Conservation (phyloP, 345 rosid species). For the Garcia nutans region DNA sequence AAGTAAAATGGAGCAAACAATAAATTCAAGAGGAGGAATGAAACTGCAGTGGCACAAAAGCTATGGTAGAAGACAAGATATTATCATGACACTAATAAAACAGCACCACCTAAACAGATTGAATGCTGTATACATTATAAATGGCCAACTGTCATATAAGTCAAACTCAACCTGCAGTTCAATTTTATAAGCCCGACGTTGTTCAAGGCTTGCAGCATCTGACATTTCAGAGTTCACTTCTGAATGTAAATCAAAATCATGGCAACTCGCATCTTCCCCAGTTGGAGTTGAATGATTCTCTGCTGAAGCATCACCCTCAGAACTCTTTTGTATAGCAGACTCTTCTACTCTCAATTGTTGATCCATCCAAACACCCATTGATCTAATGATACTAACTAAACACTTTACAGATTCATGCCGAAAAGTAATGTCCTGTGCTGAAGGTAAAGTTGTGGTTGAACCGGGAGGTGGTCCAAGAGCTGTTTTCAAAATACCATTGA, state of each 20-base stretch:
- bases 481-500: conserved; percentile 91
- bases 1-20: neutral
- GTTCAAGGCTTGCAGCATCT: conserved; percentile 83
- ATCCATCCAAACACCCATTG: conserved; percentile 96
- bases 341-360: conserved; percentile 69
- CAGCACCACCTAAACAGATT: conserved; percentile 8
- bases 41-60: conserved; percentile 4
- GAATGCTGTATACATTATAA: neutral
- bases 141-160: conserved; percentile 2
- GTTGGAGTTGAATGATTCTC: conserved; percentile 45
- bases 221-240: conserved; percentile 67
- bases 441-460: conserved; percentile 75
- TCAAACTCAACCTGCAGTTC: conserved; percentile 73
- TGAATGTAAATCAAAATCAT: conserved; percentile 67
- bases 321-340: conserved; percentile 48
- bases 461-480: conserved; percentile 95
- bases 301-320: conserved; percentile 49
- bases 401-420: conserved; percentile 95
- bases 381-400: conserved; percentile 77
- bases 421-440: conserved; percentile 82
- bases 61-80: neutral
- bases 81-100: neutral
- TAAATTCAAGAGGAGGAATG: neutral
- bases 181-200: conserved; percentile 84
- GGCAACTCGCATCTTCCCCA: conserved; percentile 61